These are phyloP conservation scores for Eragrostis curvula DNA, from an alignment of 176 grass and related monocot species.

Conservation along the genomic window DNA sequence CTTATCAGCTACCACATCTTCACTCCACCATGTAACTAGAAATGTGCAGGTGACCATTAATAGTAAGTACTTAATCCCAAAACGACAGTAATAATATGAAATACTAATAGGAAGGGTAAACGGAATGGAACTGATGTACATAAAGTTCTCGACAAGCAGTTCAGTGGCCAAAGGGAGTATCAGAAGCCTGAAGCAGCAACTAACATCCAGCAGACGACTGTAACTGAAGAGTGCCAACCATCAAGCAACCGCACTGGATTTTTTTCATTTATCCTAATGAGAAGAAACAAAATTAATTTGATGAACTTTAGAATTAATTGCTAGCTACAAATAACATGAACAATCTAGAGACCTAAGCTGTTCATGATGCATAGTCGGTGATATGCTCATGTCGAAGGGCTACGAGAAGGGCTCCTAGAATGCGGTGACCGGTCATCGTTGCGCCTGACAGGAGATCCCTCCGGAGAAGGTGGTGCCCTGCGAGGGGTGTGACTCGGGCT, in stretches of 20 bases:
- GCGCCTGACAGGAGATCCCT: constrained; percentile 47
- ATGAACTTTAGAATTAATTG: neutral
- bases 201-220: constrained; percentile 12
- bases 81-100: constrained; percentile 29
- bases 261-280: constrained; percentile 27
- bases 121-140: constrained; percentile 41
- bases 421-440: constrained; percentile 30
- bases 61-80: constrained; percentile 44
- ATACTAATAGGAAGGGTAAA: constrained; percentile 38
- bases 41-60: constrained; percentile 58
- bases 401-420: constrained; percentile 53
- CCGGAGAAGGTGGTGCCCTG: constrained; percentile 42
- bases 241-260: constrained; percentile 3
- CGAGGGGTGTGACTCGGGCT: constrained; percentile 63
- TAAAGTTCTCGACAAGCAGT: constrained; percentile 45
- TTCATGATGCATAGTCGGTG: neutral
- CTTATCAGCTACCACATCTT: constrained; percentile 62
- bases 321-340: neutral
- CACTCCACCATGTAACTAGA: constrained; percentile 75
- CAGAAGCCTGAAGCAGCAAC: constrained; percentile 38
- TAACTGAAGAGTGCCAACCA: neutral
- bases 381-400: constrained; percentile 50
- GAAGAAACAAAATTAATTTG: constrained; percentile 1
- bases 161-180: constrained; percentile 36
- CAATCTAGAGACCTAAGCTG: constrained; percentile 27